phyloP scores from a whole-genome alignment of 192 early-diverging fungal species.

The Coemansia brasiliensis region DNA sequence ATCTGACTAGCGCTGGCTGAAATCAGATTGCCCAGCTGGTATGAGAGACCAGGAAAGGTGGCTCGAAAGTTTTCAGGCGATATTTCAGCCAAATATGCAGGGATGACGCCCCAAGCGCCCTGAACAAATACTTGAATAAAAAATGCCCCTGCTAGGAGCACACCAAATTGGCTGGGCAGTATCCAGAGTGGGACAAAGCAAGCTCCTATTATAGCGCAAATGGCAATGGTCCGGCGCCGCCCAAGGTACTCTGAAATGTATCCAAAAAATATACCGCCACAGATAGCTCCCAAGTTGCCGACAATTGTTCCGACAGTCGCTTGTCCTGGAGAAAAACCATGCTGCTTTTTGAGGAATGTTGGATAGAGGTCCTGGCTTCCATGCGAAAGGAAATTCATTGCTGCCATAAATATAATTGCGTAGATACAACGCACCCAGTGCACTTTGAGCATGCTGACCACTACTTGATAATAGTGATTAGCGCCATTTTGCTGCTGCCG shows the following conservation, averaged over 20 bases:
- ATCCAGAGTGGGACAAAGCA: slow-evolving; percentile 72
- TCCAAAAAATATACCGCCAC: slow-evolving; percentile 67
- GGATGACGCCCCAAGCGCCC: slow-evolving; percentile 64
- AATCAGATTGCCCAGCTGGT: slow-evolving; percentile 75
- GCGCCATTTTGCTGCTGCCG: slow-evolving; percentile 29
- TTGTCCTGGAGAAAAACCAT: slow-evolving; percentile 56
- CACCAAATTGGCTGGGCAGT: slow-evolving; percentile 39
- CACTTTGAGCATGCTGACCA: slow-evolving; percentile 47
- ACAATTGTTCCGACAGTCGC: slow-evolving; percentile 63
- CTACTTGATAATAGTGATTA: slow-evolving; percentile 26
- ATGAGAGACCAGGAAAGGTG: slow-evolving; percentile 70
- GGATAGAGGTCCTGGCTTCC: slow-evolving; percentile 74
- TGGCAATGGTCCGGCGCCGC: slow-evolving; percentile 60
- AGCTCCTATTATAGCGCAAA: slow-evolving; percentile 55
- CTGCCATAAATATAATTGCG: slow-evolving; percentile 61
- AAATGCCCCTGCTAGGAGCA: slow-evolving; percentile 46
- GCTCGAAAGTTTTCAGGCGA: slow-evolving; percentile 67
- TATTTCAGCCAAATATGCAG: slow-evolving; percentile 68
- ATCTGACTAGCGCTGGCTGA: slow-evolving; percentile 59
- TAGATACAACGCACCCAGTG: slow-evolving; percentile 61
- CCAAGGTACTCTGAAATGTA: slow-evolving; percentile 71
- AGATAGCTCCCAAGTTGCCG: slow-evolving; percentile 65
- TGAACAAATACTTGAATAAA: slow-evolving; percentile 53
- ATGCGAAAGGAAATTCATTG: slow-evolving; percentile 72
- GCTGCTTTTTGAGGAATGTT: slow-evolving; percentile 64